These are phyloP conservation scores for Pleurotus ostreatus DNA, from an alignment of 768 basidiomycete genomes.

Conservation along the genomic window DNA sequence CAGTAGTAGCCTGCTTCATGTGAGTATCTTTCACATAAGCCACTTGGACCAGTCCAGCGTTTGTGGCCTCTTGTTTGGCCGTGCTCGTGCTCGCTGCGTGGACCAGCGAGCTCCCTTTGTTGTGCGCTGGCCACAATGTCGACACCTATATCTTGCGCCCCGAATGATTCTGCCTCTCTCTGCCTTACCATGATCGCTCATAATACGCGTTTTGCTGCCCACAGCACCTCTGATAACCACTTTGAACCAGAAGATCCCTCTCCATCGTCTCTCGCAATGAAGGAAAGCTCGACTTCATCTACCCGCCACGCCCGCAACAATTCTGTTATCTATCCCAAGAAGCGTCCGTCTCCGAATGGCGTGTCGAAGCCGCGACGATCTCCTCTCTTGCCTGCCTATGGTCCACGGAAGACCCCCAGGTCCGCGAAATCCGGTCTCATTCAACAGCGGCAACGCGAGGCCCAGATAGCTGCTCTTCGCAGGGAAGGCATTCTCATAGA, in stretches of 20 bases:
- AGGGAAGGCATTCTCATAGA: constrained; percentile 79
- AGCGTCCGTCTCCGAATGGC: constrained; percentile 80
- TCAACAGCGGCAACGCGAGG: constrained; percentile 66
- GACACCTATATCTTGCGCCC: constrained; percentile 6
- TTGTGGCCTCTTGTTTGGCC: constrained; percentile 4
- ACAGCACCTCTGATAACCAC: constrained; percentile 27
- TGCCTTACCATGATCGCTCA: constrained; percentile 1
- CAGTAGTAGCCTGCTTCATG: constrained; percentile 25
- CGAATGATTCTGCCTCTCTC: not conserved
- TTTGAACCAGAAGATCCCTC: constrained; percentile 40
- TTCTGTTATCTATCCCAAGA: constrained; percentile 69
- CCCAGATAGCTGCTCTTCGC: constrained; percentile 64
- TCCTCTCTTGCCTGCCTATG: constrained; percentile 47
- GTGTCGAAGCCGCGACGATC: constrained; percentile 65
- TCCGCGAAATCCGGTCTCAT: constrained; percentile 56
- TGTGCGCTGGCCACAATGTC: constrained; percentile 13
- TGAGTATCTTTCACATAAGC: constrained; percentile 24
- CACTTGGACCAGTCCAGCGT: constrained; percentile 9
- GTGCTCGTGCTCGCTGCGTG: constrained; percentile 11
- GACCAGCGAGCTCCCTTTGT: constrained; percentile 9
- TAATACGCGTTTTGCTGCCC: not conserved
- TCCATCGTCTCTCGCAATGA: constrained; percentile 52
- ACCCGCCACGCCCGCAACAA: constrained; percentile 60
- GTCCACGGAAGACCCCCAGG: constrained; percentile 61
- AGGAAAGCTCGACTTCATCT: constrained; percentile 62